Percentiles rank a stretch among this genome's conserved stretches.
Conservation (phyloP, 495 filamentous ascomycete genomes). For the Tuber indicum region DNA sequence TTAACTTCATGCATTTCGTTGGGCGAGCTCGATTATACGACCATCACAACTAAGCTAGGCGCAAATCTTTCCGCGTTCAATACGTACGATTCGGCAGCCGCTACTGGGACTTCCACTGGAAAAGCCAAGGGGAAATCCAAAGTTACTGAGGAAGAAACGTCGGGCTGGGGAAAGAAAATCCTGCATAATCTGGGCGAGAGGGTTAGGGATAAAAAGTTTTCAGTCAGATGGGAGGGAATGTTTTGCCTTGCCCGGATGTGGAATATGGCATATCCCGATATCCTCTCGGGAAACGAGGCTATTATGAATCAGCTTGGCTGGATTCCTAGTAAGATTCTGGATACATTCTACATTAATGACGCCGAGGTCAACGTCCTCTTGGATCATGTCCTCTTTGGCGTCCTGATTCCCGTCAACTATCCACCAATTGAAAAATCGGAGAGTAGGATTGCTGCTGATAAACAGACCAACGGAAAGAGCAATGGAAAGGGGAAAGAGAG, state of each 20-base stretch:
- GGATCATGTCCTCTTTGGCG: conserved; percentile 80
- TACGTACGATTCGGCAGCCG: conserved; percentile 27
- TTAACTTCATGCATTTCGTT: conserved; percentile 78
- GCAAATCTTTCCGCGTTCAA: conserved; percentile 44
- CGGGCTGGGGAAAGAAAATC: conserved; percentile 44
- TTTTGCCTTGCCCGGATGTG: conserved; percentile 74
- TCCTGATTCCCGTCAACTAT: conserved; percentile 74
- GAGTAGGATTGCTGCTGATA: conserved; percentile 52
- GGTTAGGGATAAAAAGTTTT: conserved; percentile 75
- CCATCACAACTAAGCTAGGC: conserved; percentile 69
- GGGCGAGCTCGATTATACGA: conserved; percentile 67
- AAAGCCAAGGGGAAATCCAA: conserved; percentile 45
- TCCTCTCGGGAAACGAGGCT: conserved; percentile 72
- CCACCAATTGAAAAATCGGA: conserved; percentile 69
- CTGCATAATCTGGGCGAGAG: conserved; percentile 77
- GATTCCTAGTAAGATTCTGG: conserved; percentile 78
- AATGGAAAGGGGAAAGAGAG: conserved; percentile 42
- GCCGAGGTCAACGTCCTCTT: conserved; percentile 73
- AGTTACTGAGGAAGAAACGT: conserved; percentile 48
- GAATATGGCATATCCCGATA: conserved; percentile 82
- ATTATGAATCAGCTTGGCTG: conserved; percentile 64
- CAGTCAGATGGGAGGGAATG: conserved; percentile 79
- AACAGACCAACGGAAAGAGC: conserved; percentile 51
- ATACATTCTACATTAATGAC: conserved; percentile 86
- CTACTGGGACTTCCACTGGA: conserved; percentile 11